Base-by-base conservation (phyloP, 2,329 filamentous ascomycete genomes). In the Colletotrichum sublineola region DNA sequence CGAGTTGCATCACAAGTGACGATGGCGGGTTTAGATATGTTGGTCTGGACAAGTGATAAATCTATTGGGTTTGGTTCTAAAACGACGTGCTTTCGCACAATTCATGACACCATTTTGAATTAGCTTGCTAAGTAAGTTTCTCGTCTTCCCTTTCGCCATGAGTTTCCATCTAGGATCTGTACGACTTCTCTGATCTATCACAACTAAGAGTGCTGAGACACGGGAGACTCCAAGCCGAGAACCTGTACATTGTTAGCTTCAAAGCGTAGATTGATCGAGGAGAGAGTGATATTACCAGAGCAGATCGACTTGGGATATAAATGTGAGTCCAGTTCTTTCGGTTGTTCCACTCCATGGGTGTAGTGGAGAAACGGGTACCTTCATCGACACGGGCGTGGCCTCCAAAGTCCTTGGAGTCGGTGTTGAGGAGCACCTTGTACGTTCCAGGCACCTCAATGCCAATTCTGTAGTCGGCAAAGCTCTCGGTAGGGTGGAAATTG, bases 241-340 rank as follows among this genome's bases (percentile, higher is more conserved):
- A 90, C 84, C 89, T 90, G 73, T 15, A 66, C 14, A 63, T 58
- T 9, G 29, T 75, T 40, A 73, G 63, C 5, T 60, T 11, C 24
- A 29, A 44, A 48, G 15, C 3, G 52, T 33, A 12, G 46, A n/a
- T 42, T 31, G 18, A 8, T 33, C 33, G 24, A 20, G 14, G 24
- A 29, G 52, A 60, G 44, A 56, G 50, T 52, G 73, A 64, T 84
- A 89, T 84, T 85, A 97, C 95, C 81, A 98, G 85, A 29, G 94
- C 96, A 74, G 93, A 95, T 77, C 96, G 88, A 64, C 90, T 90
- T 20, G 96, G 96, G 73, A 97, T 90, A 80, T 99, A 99, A 65
- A 98, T 89, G 80, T 98, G 96, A 60, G 94, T 90, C 85, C 94
- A 98, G 83, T 98, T 98, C 85, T 89, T 92, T 74, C 96, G 87